phyloP scores from a whole-genome alignment of 2,329 filamentous ascomycete genomes.

The Aspergillus costaricaensis region DNA sequence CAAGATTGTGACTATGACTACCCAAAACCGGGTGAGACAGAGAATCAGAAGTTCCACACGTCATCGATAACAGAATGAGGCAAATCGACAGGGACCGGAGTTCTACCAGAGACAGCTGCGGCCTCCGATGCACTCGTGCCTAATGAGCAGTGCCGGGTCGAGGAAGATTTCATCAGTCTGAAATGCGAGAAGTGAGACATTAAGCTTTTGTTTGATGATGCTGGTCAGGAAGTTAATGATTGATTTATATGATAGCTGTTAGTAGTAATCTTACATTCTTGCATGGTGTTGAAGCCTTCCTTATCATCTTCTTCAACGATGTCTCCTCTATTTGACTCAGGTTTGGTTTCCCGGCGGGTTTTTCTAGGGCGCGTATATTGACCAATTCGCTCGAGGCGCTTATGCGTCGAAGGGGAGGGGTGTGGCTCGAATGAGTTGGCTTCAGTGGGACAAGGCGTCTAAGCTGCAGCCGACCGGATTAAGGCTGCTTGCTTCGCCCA shows the following conservation, averaged over 20 bases:
- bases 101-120: neutral
- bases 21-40: neutral
- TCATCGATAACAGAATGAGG: slow-evolving; percentile 6
- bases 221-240: neutral
- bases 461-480: slow-evolving; percentile 14
- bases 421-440: slow-evolving; percentile 23
- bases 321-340: neutral
- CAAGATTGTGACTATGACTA: neutral
- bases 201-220: slow-evolving; percentile 1
- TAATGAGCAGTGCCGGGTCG: slow-evolving; percentile 13
- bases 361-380: neutral
- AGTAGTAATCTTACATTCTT: neutral
- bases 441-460: slow-evolving; percentile 11
- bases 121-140: slow-evolving; percentile 19
- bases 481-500: slow-evolving; percentile 13
- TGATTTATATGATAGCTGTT: slow-evolving; percentile 1
- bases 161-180: slow-evolving; percentile 7
- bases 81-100: neutral
- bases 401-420: slow-evolving; percentile 12
- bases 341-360: neutral
- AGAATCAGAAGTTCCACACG: neutral
- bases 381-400: slow-evolving; percentile 12
- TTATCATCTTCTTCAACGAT: neutral
- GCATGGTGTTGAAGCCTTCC: neutral
- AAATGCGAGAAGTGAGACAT: slow-evolving; percentile 11